phyloP scores from a whole-genome alignment of 352 stramenopile species.

The Pythium dissotocum region DNA sequence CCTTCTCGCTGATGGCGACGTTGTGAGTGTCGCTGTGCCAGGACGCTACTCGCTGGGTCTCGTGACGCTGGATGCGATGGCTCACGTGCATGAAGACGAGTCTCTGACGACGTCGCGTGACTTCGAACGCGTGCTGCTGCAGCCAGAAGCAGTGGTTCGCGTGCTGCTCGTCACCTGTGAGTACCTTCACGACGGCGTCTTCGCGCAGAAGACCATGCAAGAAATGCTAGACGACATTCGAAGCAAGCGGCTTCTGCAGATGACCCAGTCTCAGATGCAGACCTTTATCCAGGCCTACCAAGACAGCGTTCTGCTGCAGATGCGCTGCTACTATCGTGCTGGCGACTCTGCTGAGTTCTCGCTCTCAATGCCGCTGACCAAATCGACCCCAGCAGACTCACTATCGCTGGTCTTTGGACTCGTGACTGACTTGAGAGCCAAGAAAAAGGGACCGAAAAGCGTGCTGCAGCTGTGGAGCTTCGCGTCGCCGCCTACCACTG shows the following conservation, averaged over 20 bases:
- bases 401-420: neutral
- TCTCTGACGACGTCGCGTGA: neutral
- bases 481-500: too few species aligned
- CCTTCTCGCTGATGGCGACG: constrained; percentile 10
- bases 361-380: neutral
- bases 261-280: constrained; percentile 21
- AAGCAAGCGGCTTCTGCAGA: constrained; percentile 14
- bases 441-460: neutral
- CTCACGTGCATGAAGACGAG: neutral
- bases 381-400: neutral
- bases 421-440: neutral
- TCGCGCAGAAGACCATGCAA: constrained; percentile 30
- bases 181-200: constrained; percentile 23
- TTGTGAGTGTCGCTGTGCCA: constrained; percentile 14
- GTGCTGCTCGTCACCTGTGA: constrained; percentile 10
- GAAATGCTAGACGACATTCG: constrained; percentile 28
- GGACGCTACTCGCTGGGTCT: constrained; percentile 2
- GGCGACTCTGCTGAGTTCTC: constrained; percentile 9
- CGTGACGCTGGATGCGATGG: constrained; percentile 13
- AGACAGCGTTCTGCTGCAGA: constrained; percentile 15
- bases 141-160: constrained; percentile 14
- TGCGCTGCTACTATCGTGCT: constrained; percentile 19
- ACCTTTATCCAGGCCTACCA: constrained; percentile 14
- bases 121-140: constrained; percentile 16
- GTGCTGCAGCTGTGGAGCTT: constrained; percentile 1